Percentiles rank a stretch among this genome's conserved stretches.
These are phyloP conservation scores for Chytriomyces sp. DNA, from an alignment of 192 early-diverging fungal species.

Conservation along the genomic window DNA sequence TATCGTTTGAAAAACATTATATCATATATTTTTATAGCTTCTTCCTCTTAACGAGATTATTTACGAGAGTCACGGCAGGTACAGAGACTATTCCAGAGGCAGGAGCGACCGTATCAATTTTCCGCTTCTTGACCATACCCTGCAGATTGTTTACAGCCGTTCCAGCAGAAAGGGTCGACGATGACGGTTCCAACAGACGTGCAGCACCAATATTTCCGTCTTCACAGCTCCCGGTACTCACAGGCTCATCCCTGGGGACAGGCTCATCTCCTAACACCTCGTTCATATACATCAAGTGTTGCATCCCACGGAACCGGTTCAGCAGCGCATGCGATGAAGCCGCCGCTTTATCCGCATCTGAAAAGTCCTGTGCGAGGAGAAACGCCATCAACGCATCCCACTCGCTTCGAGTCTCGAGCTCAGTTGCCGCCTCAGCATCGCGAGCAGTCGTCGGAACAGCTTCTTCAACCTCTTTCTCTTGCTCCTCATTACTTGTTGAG, in stretches of 20 bases:
- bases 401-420: neutral
- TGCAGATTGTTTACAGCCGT: constrained; percentile 31
- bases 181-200: neutral
- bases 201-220: neutral
- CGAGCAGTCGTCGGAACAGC: neutral
- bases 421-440: neutral
- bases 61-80: neutral
- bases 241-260: neutral
- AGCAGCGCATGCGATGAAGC: neutral
- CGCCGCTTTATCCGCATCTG: neutral
- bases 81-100: neutral
- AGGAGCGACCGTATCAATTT: neutral
- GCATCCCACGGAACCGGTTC: neutral
- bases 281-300: neutral
- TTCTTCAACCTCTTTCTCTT: neutral
- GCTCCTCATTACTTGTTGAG: neutral
- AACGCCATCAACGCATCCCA: neutral
- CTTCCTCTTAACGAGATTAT: constrained; percentile 6
- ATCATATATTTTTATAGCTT: neutral
- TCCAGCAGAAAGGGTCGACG: neutral
- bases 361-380: too few relatives aligned
- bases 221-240: neutral
- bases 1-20: neutral
- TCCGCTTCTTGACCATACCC: constrained; percentile 26
- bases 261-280: neutral